These are phyloP conservation scores for Tylopilus balloui DNA, from an alignment of 768 basidiomycete genomes.

Conservation along the genomic window DNA sequence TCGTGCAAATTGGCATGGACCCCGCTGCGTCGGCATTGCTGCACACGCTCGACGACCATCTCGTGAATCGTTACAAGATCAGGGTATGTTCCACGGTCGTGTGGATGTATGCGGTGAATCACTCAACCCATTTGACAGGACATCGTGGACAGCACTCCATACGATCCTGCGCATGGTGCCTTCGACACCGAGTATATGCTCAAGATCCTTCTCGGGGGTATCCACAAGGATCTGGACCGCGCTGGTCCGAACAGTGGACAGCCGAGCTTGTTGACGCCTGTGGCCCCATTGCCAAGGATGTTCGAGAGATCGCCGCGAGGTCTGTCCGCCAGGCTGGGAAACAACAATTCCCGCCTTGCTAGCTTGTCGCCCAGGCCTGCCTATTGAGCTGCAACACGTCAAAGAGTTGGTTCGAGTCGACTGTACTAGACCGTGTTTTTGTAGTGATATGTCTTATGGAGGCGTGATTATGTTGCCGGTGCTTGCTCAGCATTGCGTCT, in stretches of 20 bases:
- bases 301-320: slow-evolving; percentile 14
- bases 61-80: slow-evolving; percentile 30
- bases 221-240: slow-evolving; percentile 19
- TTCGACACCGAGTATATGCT: slow-evolving; percentile 35
- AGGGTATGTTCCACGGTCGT: slow-evolving; percentile 15
- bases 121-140: slow-evolving; percentile 29
- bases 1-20: slow-evolving; percentile 44
- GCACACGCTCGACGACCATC: slow-evolving; percentile 38
- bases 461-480: no score
- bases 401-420: no score
- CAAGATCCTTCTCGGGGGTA: slow-evolving; percentile 31
- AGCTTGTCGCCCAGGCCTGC: slow-evolving; percentile 9
- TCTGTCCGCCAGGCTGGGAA: slow-evolving; percentile 7
- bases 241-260: slow-evolving; percentile 4
- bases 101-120: neutral
- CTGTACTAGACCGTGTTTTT: no score
- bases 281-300: neutral
- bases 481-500: no score
- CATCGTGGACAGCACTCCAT: slow-evolving; percentile 46
- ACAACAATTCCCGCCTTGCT: slow-evolving; percentile 11
- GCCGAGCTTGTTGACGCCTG: slow-evolving; percentile 9
- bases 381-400: slow-evolving; percentile 4
- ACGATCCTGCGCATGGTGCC: slow-evolving; percentile 25
- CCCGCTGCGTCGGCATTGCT: slow-evolving; percentile 36
- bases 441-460: no score